phyloP scores from a whole-genome alignment of 208 protist species.

The Naegleria lovaniensis region DNA sequence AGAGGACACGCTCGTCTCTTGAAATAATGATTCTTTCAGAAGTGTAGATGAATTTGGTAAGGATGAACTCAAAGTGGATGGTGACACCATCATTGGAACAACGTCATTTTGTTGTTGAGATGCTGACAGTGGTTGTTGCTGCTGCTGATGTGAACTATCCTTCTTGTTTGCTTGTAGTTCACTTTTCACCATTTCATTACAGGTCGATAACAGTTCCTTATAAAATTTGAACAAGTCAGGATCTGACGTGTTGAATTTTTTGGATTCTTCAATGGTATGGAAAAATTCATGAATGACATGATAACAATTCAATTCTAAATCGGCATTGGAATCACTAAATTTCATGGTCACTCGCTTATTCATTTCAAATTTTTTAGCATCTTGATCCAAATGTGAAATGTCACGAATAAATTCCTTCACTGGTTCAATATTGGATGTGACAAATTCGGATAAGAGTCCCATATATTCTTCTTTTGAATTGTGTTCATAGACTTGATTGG shows the following conservation, averaged over 20 bases:
- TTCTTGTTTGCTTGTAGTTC: neutral
- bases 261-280: neutral
- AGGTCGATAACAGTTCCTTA: neutral
- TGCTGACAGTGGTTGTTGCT: too few species aligned
- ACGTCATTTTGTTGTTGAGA: neutral
- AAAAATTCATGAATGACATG: neutral
- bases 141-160: too few species aligned
- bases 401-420: neutral
- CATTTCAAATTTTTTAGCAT: neutral
- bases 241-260: neutral
- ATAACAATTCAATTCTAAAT: neutral
- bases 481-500: neutral
- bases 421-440: neutral
- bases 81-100: too few species aligned
- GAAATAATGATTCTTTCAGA: too few species aligned
- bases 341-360: neutral
- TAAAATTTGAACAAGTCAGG: neutral
- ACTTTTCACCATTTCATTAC: neutral
- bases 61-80: too few species aligned
- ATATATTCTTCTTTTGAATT: neutral
- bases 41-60: too few species aligned
- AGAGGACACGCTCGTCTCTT: too few species aligned
- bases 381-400: neutral
- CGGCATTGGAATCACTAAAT: neutral
- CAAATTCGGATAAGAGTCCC: neutral